phyloP scores from a whole-genome alignment of 2,329 filamentous ascomycete genomes.

The Fusarium sp. region DNA sequence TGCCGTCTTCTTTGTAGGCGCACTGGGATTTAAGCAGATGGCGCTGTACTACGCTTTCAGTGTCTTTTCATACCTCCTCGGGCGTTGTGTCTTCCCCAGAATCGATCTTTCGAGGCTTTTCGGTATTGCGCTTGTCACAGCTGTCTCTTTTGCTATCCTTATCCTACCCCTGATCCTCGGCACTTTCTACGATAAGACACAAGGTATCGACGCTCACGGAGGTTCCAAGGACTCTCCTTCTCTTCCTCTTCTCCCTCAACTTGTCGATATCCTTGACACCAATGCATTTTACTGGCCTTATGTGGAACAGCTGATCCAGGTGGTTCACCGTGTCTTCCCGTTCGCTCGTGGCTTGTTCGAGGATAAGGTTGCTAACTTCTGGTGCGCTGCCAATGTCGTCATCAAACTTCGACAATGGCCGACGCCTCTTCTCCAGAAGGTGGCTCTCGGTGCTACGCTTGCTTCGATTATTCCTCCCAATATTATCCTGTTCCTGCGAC shows the following conservation, averaged over 20 bases:
- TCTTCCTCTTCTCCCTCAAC: conserved; percentile 70
- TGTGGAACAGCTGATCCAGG: conserved; percentile 82
- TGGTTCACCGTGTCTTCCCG: conserved; percentile 93
- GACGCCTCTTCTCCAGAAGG: conserved; percentile 76
- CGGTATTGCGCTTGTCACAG: conserved; percentile 79
- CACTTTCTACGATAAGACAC: conserved; percentile 74
- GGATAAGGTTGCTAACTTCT: conserved; percentile 98
- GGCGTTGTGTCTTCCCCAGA: conserved; percentile 82
- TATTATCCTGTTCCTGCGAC: conserved; percentile 80
- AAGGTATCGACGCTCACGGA: conserved; percentile 69
- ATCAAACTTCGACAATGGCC: conserved; percentile 87
- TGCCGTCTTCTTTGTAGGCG: conserved; percentile 91
- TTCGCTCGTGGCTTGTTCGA: conserved; percentile 97
- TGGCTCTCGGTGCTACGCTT: conserved; percentile 80
- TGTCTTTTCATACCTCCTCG: conserved; percentile 91
- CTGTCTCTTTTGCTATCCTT: conserved; percentile 78
- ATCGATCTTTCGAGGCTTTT: conserved; percentile 76
- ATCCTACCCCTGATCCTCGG: conserved; percentile 81
- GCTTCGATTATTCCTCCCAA: conserved; percentile 83
- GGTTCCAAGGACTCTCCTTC: conserved; percentile 69
- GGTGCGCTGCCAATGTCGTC: conserved; percentile 91
- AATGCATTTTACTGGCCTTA: conserved; percentile 79
- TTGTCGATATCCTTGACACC: conserved; percentile 70
- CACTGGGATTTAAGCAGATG: conserved; percentile 99
- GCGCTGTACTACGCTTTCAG: conserved; percentile 95